Evolutionary conservation across 768 basidiomycete species (phyloP), one percentile per base, ranked within the genome.

Genomic region (Trichaptum fuscoviolaceum): DNA sequence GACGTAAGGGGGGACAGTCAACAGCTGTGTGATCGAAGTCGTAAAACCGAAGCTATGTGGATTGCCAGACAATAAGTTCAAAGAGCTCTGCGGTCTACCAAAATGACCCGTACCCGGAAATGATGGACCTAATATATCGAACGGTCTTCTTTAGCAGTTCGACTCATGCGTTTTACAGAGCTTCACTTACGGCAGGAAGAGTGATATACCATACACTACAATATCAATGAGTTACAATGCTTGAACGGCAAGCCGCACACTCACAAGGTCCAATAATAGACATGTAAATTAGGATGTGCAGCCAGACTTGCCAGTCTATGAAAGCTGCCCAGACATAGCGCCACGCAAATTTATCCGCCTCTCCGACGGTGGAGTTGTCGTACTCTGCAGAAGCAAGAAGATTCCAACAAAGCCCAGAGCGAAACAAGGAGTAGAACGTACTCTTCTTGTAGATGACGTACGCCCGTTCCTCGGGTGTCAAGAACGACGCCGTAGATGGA

Each of bases 1-100:
- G 24, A 87, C 73, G 70, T 89, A 90, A 8, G 88, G 87, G 1
- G 89, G 89, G 0, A 90, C 83, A 1, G 88, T 88, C 57, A 91
- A 80, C 2, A 91, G 78, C 70, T 90, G 87, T 64, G 83, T 86
- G 64, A 87, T 78, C 0, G 87, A 76, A 4, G 83, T 73, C 2
- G 81, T 73, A 71, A 85, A 83, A 1, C 89, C 89, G 65, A 90
- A 90, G 24, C 87, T 87, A 63, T 8, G 30, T 30, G 30, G 30
- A 8, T 24, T 61, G 42, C 62, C 52, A 20, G 20, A 20, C 2
- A 57, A 18, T 61, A 3, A 61, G 42, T 52, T 52, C 12, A 25
- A 34, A 3, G 24, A 25, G 9, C 4, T 58, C 2, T 5, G 23
- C 59, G 18, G 59, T 4, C 24, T 18, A 25, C 3, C 23, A 9